phyloP scores from a whole-genome alignment of 177 flowering plant genomes.

The Vitis hybrid region DNA sequence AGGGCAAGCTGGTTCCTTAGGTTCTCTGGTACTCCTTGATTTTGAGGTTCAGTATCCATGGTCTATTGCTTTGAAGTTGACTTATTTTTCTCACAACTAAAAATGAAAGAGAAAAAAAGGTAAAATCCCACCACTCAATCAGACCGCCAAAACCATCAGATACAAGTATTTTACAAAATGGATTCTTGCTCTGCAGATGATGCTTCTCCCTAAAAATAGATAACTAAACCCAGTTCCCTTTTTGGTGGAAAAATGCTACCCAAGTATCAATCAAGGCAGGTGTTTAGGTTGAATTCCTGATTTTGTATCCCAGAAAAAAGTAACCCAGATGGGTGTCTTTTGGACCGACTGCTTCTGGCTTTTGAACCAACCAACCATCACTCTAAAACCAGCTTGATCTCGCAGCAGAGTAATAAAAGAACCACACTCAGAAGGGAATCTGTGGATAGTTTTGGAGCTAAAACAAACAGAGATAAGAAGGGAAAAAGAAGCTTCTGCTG shows the following conservation, averaged over 20 bases:
- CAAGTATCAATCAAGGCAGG: background rate
- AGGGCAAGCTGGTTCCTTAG: constrained; percentile 70
- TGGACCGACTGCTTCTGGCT: background rate
- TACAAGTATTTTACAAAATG: background rate
- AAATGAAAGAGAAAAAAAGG: background rate
- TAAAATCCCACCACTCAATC: constrained; percentile 5
- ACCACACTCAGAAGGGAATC: background rate
- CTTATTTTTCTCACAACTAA: background rate
- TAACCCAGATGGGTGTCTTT: constrained; percentile 8
- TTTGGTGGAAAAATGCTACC: background rate
- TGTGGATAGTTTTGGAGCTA: constrained; percentile 1
- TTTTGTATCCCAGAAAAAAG: constrained; percentile 3
- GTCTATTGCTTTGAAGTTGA: constrained; percentile 12
- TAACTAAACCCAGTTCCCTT: background rate
- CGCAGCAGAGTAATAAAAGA: background rate
- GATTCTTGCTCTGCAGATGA: background rate
- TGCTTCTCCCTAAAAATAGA: constrained; percentile 3
- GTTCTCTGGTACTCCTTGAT: constrained; percentile 37
- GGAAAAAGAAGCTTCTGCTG: background rate
- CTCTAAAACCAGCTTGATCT: constrained; percentile 8
- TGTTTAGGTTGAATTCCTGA: background rate
- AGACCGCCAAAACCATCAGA: background rate
- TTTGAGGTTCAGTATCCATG: constrained; percentile 20
- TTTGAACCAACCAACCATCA: constrained; percentile 2
- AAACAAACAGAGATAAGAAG: background rate